Conservation (phyloP, 495 filamentous ascomycete genomes). For the Podospora australis region DNA sequence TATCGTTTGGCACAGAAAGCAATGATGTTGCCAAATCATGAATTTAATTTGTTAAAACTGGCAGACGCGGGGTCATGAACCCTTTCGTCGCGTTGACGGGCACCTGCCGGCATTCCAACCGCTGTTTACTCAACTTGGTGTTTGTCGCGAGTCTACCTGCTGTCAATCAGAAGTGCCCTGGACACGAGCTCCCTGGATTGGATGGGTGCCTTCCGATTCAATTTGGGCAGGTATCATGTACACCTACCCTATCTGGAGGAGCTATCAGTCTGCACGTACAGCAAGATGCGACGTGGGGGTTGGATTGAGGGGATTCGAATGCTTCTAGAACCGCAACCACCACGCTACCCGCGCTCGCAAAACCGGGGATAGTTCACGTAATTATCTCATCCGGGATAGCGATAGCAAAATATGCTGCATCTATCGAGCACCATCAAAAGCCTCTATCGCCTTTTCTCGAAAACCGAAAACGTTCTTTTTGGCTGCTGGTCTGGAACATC, state of each 20-base stretch:
- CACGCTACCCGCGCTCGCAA: neutral
- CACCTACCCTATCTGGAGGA: neutral
- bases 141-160: too few relatives aligned
- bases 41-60: too few relatives aligned
- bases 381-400: neutral
- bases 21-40: too few relatives aligned
- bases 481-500: neutral
- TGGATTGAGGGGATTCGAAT: neutral
- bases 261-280: neutral
- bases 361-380: neutral
- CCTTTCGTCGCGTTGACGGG: too few relatives aligned
- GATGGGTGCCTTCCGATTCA: neutral
- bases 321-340: neutral
- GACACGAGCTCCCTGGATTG: too few relatives aligned
- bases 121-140: too few relatives aligned
- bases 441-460: too few relatives aligned
- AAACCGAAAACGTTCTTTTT: neutral
- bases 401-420: neutral
- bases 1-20: too few relatives aligned
- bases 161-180: too few relatives aligned
- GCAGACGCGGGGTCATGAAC: too few relatives aligned
- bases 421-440: neutral
- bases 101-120: too few relatives aligned
- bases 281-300: neutral
- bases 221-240: neutral